Percentiles rank a stretch among this genome's conserved stretches.
Conservation (phyloP, 2,329 filamentous ascomycete genomes). For the Chlorencoelia australis region DNA sequence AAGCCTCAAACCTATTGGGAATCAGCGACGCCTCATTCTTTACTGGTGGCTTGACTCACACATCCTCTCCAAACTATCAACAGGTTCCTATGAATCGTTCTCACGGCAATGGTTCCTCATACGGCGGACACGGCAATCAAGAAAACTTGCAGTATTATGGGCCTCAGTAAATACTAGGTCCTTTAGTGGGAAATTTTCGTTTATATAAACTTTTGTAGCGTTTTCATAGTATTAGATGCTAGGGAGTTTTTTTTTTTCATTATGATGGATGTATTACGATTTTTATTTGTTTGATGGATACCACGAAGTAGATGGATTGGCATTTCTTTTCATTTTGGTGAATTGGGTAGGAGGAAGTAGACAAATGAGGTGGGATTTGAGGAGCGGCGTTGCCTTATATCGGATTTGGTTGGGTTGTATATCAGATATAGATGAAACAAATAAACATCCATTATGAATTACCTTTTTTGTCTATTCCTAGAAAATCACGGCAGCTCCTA, state of each 20-base stretch:
- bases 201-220: constrained; percentile 1
- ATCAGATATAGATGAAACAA: constrained; percentile 7
- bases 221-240: constrained; percentile 1
- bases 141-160: constrained; percentile 16
- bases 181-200: constrained; percentile 5
- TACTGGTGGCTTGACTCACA: constrained; percentile 15
- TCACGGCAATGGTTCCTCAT: constrained; percentile 20
- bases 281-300: constrained; percentile 19
- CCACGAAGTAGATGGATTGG: constrained; percentile 14
- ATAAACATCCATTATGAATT: neutral
- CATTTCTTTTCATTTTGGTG: constrained; percentile 3
- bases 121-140: constrained; percentile 18
- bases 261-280: constrained; percentile 6
- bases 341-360: too few relatives aligned
- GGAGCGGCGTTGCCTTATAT: too few relatives aligned
- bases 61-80: constrained; percentile 13
- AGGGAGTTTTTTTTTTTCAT: constrained; percentile 4
- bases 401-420: neutral
- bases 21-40: constrained; percentile 16
- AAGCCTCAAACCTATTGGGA: constrained; percentile 17
- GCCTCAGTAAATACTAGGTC: constrained; percentile 10
- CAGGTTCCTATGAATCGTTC: constrained; percentile 21
- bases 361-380: too few relatives aligned
- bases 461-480: neutral
- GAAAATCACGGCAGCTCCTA: neutral